Conservation (phyloP, 495 filamentous ascomycete species). For the Lophium mytilinum region DNA sequence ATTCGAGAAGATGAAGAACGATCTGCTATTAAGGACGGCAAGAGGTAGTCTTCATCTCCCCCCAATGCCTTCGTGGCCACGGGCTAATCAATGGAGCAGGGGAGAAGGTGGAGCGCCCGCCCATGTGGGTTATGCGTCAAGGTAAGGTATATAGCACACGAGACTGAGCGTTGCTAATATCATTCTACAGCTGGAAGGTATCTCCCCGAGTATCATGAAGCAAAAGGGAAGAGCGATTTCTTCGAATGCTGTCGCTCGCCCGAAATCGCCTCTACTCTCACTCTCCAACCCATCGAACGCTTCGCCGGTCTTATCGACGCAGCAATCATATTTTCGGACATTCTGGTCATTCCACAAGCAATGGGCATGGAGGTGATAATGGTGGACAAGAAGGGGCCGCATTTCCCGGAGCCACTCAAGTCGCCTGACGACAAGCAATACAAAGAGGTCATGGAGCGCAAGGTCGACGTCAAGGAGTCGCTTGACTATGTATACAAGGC, state of each 20-base stretch:
- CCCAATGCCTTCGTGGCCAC: neutral
- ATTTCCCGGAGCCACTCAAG: conserved; percentile 78
- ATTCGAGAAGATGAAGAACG: conserved; percentile 81
- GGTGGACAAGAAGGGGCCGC: conserved; percentile 90
- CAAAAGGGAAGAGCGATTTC: conserved; percentile 83
- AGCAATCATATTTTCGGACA: conserved; percentile 98
- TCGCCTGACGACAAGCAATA: conserved; percentile 76
- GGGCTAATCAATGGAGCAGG: conserved; percentile 46
- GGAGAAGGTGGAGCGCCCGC: conserved; percentile 80
- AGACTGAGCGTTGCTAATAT: neutral
- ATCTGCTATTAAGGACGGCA: conserved; percentile 79
- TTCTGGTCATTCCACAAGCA: conserved; percentile 93
- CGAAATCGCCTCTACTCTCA: conserved; percentile 84
- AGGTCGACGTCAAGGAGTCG: conserved; percentile 76
- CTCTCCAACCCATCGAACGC: conserved; percentile 87
- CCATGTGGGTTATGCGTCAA: conserved; percentile 99
- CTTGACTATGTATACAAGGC: conserved; percentile 93
- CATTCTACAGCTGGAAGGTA: conserved; percentile 72
- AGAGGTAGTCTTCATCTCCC: conserved; percentile 51
- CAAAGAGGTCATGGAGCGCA: conserved; percentile 59
- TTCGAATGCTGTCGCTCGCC: conserved; percentile 93
- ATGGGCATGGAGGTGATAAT: conserved; percentile 97
- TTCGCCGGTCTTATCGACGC: conserved; percentile 87
- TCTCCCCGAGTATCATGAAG: conserved; percentile 94
- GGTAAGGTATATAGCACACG: conserved; percentile 42